Percentiles rank a stretch among this genome's conserved stretches.
phyloP scores from a whole-genome alignment of 306 rosid species.

The Quercus engelmannii region DNA sequence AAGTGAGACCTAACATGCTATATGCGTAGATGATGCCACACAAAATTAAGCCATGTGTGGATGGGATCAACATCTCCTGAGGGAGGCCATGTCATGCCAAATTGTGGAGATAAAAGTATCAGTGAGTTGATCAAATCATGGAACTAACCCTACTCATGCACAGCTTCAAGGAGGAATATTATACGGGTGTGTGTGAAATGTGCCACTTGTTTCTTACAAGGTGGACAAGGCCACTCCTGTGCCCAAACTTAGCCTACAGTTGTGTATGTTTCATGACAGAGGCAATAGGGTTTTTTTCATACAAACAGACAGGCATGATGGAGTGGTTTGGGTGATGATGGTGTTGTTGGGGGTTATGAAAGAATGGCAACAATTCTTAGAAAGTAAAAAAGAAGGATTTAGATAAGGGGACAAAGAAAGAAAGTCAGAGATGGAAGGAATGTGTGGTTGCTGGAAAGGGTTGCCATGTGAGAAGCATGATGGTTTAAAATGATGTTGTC shows the following conservation, averaged over 20 bases:
- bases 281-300: slow-evolving; percentile 28
- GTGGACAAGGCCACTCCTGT: slow-evolving; percentile 44
- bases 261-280: slow-evolving; percentile 16
- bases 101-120: slow-evolving; percentile 8
- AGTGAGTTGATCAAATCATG: slow-evolving; percentile 28
- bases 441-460: slow-evolving; percentile 32
- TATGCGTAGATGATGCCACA: slow-evolving; percentile 21
- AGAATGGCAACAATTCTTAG: neutral
- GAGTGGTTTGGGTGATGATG: slow-evolving; percentile 20
- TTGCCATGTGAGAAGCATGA: slow-evolving; percentile 50
- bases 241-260: neutral
- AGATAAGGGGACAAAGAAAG: slow-evolving; percentile 42
- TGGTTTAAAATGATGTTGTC: slow-evolving; percentile 46
- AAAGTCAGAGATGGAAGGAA: slow-evolving; percentile 21
- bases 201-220: slow-evolving; percentile 37
- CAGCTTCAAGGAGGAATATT: slow-evolving; percentile 24
- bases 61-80: slow-evolving; percentile 29
- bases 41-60: slow-evolving; percentile 37
- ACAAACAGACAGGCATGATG: slow-evolving; percentile 37
- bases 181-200: neutral
- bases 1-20: slow-evolving; percentile 31
- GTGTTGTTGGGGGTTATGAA: slow-evolving; percentile 17
- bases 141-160: slow-evolving; percentile 3
- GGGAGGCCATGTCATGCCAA: slow-evolving; percentile 47
- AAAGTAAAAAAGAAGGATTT: slow-evolving; percentile 7